Conservation (phyloP, 495 filamentous ascomycete species). For the Penicillium ochrochloron region DNA sequence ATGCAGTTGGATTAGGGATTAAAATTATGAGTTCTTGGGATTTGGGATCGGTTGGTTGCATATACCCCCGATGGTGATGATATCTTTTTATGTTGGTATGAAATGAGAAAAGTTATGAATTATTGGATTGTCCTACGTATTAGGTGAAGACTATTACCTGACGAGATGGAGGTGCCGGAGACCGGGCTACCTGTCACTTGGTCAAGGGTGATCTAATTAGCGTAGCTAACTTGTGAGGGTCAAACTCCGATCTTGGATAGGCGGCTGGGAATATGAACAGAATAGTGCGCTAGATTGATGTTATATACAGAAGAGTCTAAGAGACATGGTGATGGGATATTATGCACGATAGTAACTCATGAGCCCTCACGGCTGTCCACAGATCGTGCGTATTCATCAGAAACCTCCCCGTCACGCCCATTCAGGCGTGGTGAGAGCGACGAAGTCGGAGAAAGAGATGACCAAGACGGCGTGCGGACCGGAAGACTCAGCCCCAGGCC, state of each 20-base stretch:
- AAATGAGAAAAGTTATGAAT: slow-evolving; percentile 4
- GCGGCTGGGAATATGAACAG: neutral
- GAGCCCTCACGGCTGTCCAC: slow-evolving; percentile 26
- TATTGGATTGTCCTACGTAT: neutral
- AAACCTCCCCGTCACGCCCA: slow-evolving; percentile 28
- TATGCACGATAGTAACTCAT: neutral
- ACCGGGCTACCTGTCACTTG: neutral
- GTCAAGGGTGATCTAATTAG: neutral
- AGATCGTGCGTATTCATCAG: slow-evolving; percentile 26
- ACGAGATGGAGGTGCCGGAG: too few relatives aligned
- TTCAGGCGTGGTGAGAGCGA: slow-evolving; percentile 35
- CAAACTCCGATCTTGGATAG: neutral
- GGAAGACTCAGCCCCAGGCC: slow-evolving; percentile 46
- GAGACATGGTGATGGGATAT: neutral
- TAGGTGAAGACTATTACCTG: too few relatives aligned
- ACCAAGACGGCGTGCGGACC: slow-evolving; percentile 44
- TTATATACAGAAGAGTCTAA: slow-evolving; percentile 11
- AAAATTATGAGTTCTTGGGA: neutral
- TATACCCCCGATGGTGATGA: neutral
- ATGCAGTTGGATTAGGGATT: slow-evolving; percentile 65
- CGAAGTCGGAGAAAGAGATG: slow-evolving; percentile 40
- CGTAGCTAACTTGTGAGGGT: too few relatives aligned
- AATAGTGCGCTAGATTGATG: neutral
- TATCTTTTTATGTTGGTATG: neutral
- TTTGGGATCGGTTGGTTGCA: neutral